Base-by-base conservation (phyloP, 2,329 filamentous ascomycete species). In the Xylariomycetidae sp. region DNA sequence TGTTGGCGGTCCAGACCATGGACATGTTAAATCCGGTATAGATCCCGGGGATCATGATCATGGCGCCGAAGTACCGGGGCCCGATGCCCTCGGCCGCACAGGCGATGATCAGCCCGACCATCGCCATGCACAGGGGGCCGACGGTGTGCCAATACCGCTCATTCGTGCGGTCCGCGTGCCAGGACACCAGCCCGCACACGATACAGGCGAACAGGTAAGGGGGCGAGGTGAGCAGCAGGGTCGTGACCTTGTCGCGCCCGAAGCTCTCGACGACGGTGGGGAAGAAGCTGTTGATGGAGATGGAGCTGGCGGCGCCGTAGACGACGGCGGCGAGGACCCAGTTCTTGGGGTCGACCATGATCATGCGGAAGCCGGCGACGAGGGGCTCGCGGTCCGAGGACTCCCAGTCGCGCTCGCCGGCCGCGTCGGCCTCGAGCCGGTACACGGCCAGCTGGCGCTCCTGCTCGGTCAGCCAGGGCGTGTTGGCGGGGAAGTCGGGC, bases 101-200 rank as follows among this genome's bases (percentile, higher is more conserved):
- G 9, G 48, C 35, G 33, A 54, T 41, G 34, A 56, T 49, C 26
- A 46, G 52, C 1, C 45, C 48, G 7, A 49, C 30, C 14, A 55
- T 50, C 11, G 40, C 36, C 7, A 44, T 23, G 7, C 40, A 34
- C 2, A 46, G 38, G 6, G 49, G 49, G 10, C 44, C 42, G 5
- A 53, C 45, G 25, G 61, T 51, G 46, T 66, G 63, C 26, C 59
- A 53, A 44, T 56, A 64, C 0, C 62, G 51, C 47, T 65, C 61
- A n/a, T 55, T 55, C 3, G 58, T 56, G 4, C 50, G 48, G 40
- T 64, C 62, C 4, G 60, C 59, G 30, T 61, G 52, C 38, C 58
- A 58, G 5, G 62, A 56, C 36, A 61, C 62, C 12, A 46, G 37
- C 13, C 61, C 45, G 17, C 43, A 48, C 22, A 44, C 44, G 27